Percentiles rank a stretch among this genome's conserved stretches.
These are phyloP conservation scores for Scutellaria galericulata DNA, from an alignment of 257 asterid species.

Conservation along the genomic window DNA sequence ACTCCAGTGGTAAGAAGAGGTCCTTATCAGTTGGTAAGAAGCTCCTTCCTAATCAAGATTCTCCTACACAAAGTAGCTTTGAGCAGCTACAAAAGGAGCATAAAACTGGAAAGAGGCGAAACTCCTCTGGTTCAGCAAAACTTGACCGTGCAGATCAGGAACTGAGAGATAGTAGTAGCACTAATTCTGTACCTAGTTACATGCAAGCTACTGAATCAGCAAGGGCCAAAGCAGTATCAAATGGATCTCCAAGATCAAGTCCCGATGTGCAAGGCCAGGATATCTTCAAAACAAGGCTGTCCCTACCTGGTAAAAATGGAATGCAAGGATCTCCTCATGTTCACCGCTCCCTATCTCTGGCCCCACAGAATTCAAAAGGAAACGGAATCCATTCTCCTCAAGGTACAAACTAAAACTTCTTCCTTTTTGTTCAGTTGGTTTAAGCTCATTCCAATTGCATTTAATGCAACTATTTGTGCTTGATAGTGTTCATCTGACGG, in stretches of 20 bases:
- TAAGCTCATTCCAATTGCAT: background rate
- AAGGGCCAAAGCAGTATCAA: constrained; percentile 77
- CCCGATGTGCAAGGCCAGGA: constrained; percentile 85
- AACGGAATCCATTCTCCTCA: constrained; percentile 77
- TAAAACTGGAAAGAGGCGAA: constrained; percentile 67
- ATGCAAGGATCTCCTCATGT: constrained; percentile 85
- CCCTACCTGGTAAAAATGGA: constrained; percentile 67
- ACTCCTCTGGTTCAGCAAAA: constrained; percentile 70
- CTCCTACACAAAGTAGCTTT: constrained; percentile 51
- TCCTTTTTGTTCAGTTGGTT: background rate
- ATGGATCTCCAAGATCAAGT: constrained; percentile 82
- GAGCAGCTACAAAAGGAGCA: constrained; percentile 58
- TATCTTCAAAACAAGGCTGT: constrained; percentile 58
- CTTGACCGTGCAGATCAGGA: constrained; percentile 56
- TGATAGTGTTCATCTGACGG: background rate
- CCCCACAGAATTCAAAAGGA: constrained; percentile 69
- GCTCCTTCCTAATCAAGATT: constrained; percentile 45
- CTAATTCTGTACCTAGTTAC: constrained; percentile 82
- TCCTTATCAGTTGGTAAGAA: constrained; percentile 57
- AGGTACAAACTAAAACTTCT: constrained; percentile 55
- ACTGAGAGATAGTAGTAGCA: constrained; percentile 70
- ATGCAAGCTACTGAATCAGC: constrained; percentile 99
- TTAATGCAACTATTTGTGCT: background rate
- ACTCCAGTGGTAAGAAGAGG: constrained; percentile 50
- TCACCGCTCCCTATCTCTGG: constrained; percentile 72